Base-by-base conservation (phyloP, 352 stramenopile species). In the Phytophthora melonis region DNA sequence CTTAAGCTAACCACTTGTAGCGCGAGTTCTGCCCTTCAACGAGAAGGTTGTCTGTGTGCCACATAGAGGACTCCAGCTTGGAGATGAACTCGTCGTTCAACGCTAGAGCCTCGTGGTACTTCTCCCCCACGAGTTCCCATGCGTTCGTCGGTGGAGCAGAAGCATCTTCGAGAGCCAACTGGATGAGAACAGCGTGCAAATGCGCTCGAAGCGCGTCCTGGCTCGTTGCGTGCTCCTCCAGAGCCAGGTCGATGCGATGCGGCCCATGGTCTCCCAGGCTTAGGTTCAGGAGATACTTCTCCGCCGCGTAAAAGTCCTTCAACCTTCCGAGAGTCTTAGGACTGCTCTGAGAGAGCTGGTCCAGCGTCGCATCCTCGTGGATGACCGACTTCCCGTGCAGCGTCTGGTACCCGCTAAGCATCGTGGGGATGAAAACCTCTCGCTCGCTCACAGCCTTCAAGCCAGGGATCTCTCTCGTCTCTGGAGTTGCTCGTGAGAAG, bases 271-370 rank as follows among this genome's bases (percentile, higher is more conserved):
- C 25, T 39, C 36, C 52, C 36, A 67, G 34, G n/a, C 56, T 78
- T 62, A 89, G 56, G 47, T 91, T 91, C 25, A 93, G 70, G 32
- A 92, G 66, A 56, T 93, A 93, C 56, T 79, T 79, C 25, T 93
- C 83, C 18, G 70, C 23, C 3, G 55, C 55, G 61, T 83, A 92
- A 43, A 88, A 89, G 6, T 72, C 23, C 32, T 83, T 83, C 34
- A 92, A 66, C 8, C 63, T 76, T 27, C 76, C 61, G 19, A 90
- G 74, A 21, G 77, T 74, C n/a, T 79, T 32, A 3, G 83, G 80
- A 16, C 69, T 85, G 18, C 70, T 49, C 10, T 78, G 74, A 19
- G 81, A 81, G 66, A 90, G 57, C 41, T 86, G 65, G 19, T 74
- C 64, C 9, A 92, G 70, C 43, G 81, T 86, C 9, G 83, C 85